Percentiles rank a stretch among this genome's conserved stretches.
Conservation (phyloP, 1,139 yeast genomes). For the Keqinozyma sinolaborantium region DNA sequence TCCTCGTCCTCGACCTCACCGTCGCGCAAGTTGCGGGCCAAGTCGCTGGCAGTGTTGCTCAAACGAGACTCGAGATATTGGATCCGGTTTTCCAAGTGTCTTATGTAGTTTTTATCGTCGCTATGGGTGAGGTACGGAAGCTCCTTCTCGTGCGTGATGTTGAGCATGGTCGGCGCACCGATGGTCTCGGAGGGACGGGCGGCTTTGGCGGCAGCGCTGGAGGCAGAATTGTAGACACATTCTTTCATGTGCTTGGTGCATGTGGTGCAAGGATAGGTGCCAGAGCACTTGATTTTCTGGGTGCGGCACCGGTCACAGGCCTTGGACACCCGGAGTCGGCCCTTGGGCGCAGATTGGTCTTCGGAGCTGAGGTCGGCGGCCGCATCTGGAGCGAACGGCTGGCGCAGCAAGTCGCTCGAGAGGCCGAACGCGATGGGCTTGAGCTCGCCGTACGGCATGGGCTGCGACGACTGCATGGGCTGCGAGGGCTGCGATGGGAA, state of each 20-base stretch:
- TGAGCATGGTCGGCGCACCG: conserved; percentile 8
- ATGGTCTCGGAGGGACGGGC: conserved; percentile 2
- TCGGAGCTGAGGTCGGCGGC: conserved; percentile 1
- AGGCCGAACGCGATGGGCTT: too few species aligned
- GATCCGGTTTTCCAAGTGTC: conserved; percentile 37
- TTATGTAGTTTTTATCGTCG: conserved; percentile 18
- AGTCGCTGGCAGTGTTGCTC: conserved; percentile 13
- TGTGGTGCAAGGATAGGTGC: conserved; percentile 50
- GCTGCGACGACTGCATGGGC: too few species aligned
- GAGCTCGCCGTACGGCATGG: too few species aligned
- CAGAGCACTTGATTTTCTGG: conserved; percentile 63
- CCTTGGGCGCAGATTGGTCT: conserved; percentile 5
- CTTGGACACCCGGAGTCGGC: conserved; percentile 45
- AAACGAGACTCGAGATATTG: conserved; percentile 37
- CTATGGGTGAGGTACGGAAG: conserved; percentile 9
- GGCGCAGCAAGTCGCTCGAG: too few species aligned
- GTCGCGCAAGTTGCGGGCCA: conserved; percentile 1
- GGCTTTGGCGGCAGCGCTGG: conserved; percentile 1
- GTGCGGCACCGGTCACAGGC: conserved; percentile 62
- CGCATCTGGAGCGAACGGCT: conserved; percentile 1
- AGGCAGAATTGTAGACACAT: conserved; percentile 26
- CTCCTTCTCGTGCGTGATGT: conserved; percentile 8
- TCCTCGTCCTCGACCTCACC: conserved; percentile 15
- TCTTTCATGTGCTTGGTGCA: conserved; percentile 43
- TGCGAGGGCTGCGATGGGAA: too few species aligned